Evolutionary conservation across 768 basidiomycete genomes (phyloP).

Genomic region (Kwoniella pini): DNA sequence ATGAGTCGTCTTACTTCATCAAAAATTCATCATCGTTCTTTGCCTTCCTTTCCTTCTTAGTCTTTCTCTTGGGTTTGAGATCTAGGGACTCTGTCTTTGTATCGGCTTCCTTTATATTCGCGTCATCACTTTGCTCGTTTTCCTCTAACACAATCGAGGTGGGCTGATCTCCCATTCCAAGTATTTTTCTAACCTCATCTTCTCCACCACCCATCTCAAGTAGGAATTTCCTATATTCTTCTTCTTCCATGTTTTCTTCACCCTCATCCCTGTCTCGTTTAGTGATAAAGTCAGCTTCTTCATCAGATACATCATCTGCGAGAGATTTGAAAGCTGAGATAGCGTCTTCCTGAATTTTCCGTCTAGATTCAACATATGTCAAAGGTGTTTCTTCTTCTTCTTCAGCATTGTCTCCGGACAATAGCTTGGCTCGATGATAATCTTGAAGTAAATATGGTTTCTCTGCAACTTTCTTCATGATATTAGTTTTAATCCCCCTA

Average conservation of each 20-base stretch:
- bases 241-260: constrained; percentile 74
- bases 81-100: constrained; percentile 33
- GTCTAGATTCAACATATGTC: constrained; percentile 79
- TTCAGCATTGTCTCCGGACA: constrained; percentile 35
- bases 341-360: constrained; percentile 72
- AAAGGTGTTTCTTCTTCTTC: constrained; percentile 50
- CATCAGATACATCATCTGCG: constrained; percentile 37
- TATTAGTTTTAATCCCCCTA: constrained; percentile 10
- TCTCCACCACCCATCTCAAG: constrained; percentile 70
- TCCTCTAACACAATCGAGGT: constrained; percentile 15
- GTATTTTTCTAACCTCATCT: constrained; percentile 65
- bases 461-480: constrained; percentile 14
- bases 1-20: constrained; percentile 68
- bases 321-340: constrained; percentile 74
- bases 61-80: constrained; percentile 50
- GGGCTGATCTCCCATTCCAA: constrained; percentile 58
- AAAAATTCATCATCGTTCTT: constrained; percentile 83
- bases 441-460: constrained; percentile 55
- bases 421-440: constrained; percentile 54
- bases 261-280: constrained; percentile 72
- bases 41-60: constrained; percentile 58
- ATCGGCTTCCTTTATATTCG: constrained; percentile 8
- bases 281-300: constrained; percentile 57
- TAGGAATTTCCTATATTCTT: constrained; percentile 80
- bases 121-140: constrained; percentile 47